phyloP scores from a whole-genome alignment of 176 grass and related monocot genomes.

The Triticum monococcum region DNA sequence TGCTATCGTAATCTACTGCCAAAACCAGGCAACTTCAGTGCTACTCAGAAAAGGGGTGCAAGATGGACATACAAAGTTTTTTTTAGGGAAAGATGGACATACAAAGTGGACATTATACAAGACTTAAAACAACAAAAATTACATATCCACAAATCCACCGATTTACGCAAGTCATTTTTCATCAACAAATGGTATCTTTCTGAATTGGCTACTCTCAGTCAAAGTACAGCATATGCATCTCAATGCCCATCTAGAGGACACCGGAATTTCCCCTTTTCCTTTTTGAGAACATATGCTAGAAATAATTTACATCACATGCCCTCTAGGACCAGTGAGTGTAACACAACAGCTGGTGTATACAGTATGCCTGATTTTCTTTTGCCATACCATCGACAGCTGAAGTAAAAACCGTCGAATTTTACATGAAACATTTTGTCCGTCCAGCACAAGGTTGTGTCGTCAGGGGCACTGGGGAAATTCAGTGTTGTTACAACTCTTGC shows the following conservation, averaged over 20 bases:
- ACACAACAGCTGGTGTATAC: neutral
- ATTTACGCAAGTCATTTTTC: neutral
- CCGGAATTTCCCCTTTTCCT: neutral
- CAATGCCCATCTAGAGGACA: conserved; percentile 18
- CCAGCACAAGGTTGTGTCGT: neutral
- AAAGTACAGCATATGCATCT: conserved; percentile 21
- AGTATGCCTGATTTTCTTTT: neutral
- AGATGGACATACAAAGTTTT: neutral
- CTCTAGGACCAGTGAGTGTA: neutral
- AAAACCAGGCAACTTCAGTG: neutral
- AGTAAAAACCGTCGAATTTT: neutral
- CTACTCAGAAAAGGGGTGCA: neutral
- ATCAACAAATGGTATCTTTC: neutral
- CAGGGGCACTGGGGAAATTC: neutral
- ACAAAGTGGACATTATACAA: neutral
- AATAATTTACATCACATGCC: conserved; percentile 34
- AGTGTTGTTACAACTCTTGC: conserved; percentile 51
- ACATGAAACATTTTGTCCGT: neutral
- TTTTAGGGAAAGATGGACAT: neutral
- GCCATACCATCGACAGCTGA: neutral
- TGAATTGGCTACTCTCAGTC: neutral
- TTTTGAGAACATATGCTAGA: neutral
- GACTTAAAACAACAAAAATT: neutral
- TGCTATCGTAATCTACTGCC: neutral
- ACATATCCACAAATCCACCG: neutral